phyloP scores from a whole-genome alignment of 2,329 filamentous ascomycete genomes.

The Malbranchea zuffiana region DNA sequence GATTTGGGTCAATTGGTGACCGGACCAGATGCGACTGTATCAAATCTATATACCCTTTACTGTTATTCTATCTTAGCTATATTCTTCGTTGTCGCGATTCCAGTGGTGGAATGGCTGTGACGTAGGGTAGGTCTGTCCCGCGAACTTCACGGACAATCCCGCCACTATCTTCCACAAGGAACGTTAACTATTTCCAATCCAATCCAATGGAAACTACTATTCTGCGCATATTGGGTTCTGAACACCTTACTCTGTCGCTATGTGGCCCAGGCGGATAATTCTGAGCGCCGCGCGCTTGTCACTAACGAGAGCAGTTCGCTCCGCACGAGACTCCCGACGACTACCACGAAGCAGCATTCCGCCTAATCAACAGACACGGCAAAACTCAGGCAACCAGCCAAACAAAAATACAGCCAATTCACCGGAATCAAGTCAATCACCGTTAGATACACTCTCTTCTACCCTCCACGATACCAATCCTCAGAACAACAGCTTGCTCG shows the following conservation, averaged over 20 bases:
- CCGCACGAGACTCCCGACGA: constrained; percentile 24
- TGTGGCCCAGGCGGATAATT: constrained; percentile 25
- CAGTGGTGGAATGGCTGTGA: too few species aligned
- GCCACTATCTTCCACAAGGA: too few species aligned
- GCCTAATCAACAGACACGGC: neutral
- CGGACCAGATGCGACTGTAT: too few species aligned
- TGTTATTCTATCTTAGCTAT: too few species aligned
- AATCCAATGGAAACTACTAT: too few species aligned
- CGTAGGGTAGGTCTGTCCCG: too few species aligned
- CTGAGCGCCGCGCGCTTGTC: constrained; percentile 16
- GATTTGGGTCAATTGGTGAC: too few species aligned
- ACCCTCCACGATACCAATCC: constrained; percentile 37
- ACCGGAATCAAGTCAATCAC: neutral
- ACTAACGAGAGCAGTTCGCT: constrained; percentile 11
- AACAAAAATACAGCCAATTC: neutral
- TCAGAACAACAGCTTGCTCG: constrained; percentile 42
- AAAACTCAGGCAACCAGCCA: neutral
- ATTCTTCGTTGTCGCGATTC: too few species aligned
- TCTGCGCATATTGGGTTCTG: too few species aligned
- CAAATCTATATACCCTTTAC: too few species aligned
- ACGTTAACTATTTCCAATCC: too few species aligned
- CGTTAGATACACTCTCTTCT: constrained; percentile 12
- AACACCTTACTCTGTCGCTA: constrained; percentile 9
- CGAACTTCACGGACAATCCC: too few species aligned
- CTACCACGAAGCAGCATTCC: constrained; percentile 19